A percentile compares a stretch with the other conserved stretches of the same genome.
Evolutionary conservation across 495 filamentous ascomycete species (phyloP).

Genomic region (Parathielavia appendiculata): DNA sequence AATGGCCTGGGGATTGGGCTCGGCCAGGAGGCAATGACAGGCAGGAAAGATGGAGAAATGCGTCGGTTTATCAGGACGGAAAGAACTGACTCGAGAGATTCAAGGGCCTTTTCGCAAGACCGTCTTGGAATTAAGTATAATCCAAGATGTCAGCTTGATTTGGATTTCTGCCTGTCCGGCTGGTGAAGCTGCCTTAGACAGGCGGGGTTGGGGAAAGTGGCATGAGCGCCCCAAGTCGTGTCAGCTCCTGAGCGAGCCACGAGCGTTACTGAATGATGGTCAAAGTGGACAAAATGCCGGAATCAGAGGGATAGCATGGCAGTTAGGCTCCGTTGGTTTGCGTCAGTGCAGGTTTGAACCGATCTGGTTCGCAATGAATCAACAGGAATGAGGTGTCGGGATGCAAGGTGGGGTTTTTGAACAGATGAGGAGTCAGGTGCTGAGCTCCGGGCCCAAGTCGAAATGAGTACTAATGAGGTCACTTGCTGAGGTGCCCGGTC

Average conservation of each 20-base stretch:
- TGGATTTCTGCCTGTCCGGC: slow-evolving; percentile 17
- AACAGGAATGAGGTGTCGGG: not conserved
- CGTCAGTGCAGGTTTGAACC: not conserved
- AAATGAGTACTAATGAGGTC: slow-evolving; percentile 23
- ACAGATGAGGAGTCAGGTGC: slow-evolving; percentile 5
- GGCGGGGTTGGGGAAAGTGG: slow-evolving; percentile 21
- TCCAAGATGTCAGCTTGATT: slow-evolving; percentile 4
- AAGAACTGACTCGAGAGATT: slow-evolving; percentile 11
- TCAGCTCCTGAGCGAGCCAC: slow-evolving; percentile 24
- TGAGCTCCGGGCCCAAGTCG: slow-evolving; percentile 11
- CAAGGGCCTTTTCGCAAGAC: not conserved
- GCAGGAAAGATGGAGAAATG: slow-evolving; percentile 3
- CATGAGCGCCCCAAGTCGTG: slow-evolving; percentile 19
- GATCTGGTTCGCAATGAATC: not conserved
- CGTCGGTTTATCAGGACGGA: not conserved
- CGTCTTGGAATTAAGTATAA: not conserved
- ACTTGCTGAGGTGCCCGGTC: slow-evolving; percentile 11
- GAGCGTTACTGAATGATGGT: slow-evolving; percentile 14
- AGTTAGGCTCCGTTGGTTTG: slow-evolving; percentile 1
- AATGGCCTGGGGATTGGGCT: not conserved
- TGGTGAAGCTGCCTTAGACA: slow-evolving; percentile 22
- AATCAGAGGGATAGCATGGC: slow-evolving; percentile 6
- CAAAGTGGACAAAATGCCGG: not conserved
- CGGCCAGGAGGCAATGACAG: not conserved
- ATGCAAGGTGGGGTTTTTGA: not conserved